Base-by-base conservation (phyloP, 148 eudicot species). In the Rhododendron kiyosumense region DNA sequence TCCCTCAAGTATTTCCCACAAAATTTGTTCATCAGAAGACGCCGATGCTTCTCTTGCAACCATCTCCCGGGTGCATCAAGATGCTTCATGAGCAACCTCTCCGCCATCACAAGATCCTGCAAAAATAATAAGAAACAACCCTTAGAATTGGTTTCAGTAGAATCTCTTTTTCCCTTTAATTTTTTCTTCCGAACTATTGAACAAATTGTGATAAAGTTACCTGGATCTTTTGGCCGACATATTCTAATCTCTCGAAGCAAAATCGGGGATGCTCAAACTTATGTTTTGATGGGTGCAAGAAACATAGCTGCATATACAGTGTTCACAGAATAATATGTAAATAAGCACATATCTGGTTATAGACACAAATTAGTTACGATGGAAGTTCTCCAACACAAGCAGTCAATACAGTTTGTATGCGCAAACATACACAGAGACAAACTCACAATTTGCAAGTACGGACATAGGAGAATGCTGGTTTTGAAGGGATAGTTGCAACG, bases 191-290 rank as follows among this genome's bases (percentile, higher is more conserved):
- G 0, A n/a, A 45, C 15, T 5, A 26, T 79, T 24, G 26, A 32
- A 9, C 5, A 38, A 18, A 38, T 4, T 12, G 26, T 36, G 46
- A 49, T 54, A 81, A 14, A 17, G 8, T 51, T 86, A 95, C 99
- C 99, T 97, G 99, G 88, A 97, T 94, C 92, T 97, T 97, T 91
- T 97, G 99, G 90, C 99, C 99, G 73, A 95, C 91, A 73, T 95
- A 97, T 91, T 97, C 99, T 85, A 97, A 79, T 59, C 99, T 92
- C 91, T 97, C 99, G 26, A 89, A 94, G 93, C 98, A 97, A 91
- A 97, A 97, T 86, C 99, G 92, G 41, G 99, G 99, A 87, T 97
- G 99, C 91, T 97, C 96, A 85, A 91, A 97, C 89, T 97, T 97
- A 88, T 94, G 77, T 83, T 90, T 95, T 84, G 99, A 97, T 28